Evolutionary conservation across 768 basidiomycete species (phyloP).

Genomic region (Peribolospora kevripleyi): DNA sequence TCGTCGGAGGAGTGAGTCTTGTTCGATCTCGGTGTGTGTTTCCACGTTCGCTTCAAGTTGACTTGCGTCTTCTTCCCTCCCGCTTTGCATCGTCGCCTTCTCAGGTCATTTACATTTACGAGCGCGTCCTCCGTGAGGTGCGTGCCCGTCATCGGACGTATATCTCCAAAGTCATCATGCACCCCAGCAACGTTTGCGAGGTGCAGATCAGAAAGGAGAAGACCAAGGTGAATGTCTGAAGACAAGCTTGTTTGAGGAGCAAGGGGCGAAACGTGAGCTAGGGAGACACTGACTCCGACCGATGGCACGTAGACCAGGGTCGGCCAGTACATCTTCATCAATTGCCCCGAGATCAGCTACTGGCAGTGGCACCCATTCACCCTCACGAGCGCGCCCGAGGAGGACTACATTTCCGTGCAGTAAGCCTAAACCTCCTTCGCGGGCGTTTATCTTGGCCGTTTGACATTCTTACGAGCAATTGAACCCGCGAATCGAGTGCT

Average conservation of each 20-base stretch:
- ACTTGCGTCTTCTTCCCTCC: no score
- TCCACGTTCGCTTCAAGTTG: no score
- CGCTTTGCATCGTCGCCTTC: not conserved
- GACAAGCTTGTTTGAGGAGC: no score
- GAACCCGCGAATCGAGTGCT: not conserved
- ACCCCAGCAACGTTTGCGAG: slow-evolving; percentile 82
- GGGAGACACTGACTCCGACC: not conserved
- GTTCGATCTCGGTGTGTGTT: no score
- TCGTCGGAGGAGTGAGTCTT: slow-evolving; percentile 36
- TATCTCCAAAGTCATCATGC: slow-evolving; percentile 68
- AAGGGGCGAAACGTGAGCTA: no score
- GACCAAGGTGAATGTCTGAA: slow-evolving; percentile 23
- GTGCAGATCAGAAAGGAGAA: slow-evolving; percentile 95
- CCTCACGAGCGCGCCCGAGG: slow-evolving; percentile 63
- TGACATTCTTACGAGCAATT: not conserved
- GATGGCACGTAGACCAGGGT: not conserved
- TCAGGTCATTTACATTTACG: slow-evolving; percentile 45
- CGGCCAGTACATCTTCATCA: slow-evolving; percentile 55
- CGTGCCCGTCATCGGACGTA: slow-evolving; percentile 75
- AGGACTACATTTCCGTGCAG: slow-evolving; percentile 82
- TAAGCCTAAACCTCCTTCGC: not conserved
- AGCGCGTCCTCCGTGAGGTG: slow-evolving; percentile 77
- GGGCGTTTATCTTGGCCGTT: slow-evolving; percentile 34
- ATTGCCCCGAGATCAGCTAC: slow-evolving; percentile 73
- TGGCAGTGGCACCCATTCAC: slow-evolving; percentile 98